A percentile compares a stretch with the other conserved stretches of the same genome.
Evolutionary conservation across 768 basidiomycete species (phyloP).

Genomic region (Mycena rebaudengoi): DNA sequence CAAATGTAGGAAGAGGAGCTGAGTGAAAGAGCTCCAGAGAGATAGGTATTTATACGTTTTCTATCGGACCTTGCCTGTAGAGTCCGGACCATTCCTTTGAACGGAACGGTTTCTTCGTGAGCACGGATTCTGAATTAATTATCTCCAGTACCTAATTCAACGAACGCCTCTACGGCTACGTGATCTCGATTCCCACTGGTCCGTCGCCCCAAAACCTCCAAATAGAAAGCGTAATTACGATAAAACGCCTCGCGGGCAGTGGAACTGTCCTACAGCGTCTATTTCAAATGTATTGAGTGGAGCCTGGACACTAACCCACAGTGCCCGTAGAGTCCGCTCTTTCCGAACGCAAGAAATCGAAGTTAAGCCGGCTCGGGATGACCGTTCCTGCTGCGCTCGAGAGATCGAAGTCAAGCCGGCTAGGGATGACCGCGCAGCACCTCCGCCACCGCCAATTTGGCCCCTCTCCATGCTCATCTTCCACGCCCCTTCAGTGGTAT

Average conservation of each 20-base stretch:
- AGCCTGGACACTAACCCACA: background rate
- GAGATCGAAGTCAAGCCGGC: constrained; percentile 4
- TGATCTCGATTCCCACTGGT: background rate
- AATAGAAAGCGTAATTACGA: background rate
- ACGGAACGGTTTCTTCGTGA: background rate
- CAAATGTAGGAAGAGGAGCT: background rate
- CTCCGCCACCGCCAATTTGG: background rate
- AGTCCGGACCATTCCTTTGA: background rate
- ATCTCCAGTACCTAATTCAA: background rate
- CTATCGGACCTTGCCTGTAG: constrained; percentile 1
- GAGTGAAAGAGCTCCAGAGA: background rate
- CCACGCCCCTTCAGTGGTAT: background rate
- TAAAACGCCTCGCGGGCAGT: background rate
- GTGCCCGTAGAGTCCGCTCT: too few species aligned
- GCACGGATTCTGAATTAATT: background rate
- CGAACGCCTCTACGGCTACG: too few species aligned
- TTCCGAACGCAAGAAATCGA: too few species aligned
- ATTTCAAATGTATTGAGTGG: constrained; percentile 1
- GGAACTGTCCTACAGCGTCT: background rate
- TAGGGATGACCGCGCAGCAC: background rate
- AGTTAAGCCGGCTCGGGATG: too few species aligned
- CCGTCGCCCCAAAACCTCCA: background rate
- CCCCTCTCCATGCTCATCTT: background rate
- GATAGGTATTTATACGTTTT: background rate
- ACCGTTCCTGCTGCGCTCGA: too few species aligned